phyloP scores from a whole-genome alignment of 1,284 basidiomycete genomes.

The Sparassis latifolia region DNA sequence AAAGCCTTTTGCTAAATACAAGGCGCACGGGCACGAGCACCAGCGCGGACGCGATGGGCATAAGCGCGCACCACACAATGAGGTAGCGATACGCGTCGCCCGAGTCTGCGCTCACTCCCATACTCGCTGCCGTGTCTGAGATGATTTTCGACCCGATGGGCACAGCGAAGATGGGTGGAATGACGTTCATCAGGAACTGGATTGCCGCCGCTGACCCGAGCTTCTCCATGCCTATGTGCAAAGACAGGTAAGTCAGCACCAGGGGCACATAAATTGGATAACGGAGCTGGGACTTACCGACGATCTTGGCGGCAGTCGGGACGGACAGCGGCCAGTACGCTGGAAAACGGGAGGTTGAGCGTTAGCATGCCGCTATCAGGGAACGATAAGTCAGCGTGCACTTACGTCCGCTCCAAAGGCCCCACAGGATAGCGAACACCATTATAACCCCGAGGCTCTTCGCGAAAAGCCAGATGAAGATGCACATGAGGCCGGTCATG shows the following conservation, averaged over 20 bases:
- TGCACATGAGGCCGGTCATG: conserved; percentile 2
- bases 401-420: conserved; percentile 3
- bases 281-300: not conserved
- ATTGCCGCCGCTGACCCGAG: conserved; percentile 7
- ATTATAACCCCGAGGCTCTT: conserved; percentile 1
- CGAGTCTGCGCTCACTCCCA: not conserved
- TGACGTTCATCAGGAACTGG: conserved; percentile 9
- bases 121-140: not conserved
- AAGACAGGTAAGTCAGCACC: not conserved
- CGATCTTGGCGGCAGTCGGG: not conserved
- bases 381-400: not conserved
- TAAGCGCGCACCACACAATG: conserved; percentile 5
- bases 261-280: not conserved
- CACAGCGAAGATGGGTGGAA: conserved; percentile 7
- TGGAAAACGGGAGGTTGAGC: no score
- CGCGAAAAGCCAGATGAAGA: conserved; percentile 5
- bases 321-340: no score
- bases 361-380: not conserved
- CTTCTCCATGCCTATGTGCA: conserved; percentile 3
- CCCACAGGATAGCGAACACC: conserved; percentile 3
- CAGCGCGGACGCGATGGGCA: conserved; percentile 1
- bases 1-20: conserved; percentile 5
- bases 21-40: conserved; percentile 5
- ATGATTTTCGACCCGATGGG: conserved; percentile 7
- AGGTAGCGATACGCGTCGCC: conserved; percentile 4